Conservation (phyloP, 2,329 filamentous ascomycete genomes). For the Cladosporium sp. region DNA sequence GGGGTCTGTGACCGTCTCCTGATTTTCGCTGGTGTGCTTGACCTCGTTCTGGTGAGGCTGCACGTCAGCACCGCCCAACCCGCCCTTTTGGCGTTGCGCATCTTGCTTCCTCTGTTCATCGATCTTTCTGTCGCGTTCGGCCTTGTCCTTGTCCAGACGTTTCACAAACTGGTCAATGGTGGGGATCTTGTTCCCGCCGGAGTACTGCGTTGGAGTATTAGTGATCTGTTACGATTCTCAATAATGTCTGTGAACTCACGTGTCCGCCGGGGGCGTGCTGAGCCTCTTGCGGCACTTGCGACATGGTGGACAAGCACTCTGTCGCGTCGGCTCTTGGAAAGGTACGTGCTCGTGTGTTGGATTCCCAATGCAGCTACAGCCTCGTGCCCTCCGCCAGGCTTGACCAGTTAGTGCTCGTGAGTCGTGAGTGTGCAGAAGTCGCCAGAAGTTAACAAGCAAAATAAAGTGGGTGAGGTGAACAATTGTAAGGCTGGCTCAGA, state of each 20-base stretch:
- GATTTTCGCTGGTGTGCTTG: conserved; percentile 38
- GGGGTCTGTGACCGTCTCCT: conserved; percentile 71
- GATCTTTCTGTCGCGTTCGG: conserved; percentile 63
- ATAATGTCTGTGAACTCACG: not conserved
- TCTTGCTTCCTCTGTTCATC: conserved; percentile 46
- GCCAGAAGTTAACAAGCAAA: no score
- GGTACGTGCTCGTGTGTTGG: not conserved
- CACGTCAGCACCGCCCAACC: conserved; percentile 28
- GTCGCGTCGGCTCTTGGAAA: not conserved
- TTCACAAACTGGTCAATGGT: conserved; percentile 81
- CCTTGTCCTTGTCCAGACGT: conserved; percentile 72
- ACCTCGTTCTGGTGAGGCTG: conserved; percentile 44
- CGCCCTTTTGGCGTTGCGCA: conserved; percentile 21
- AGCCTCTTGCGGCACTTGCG: conserved; percentile 32
- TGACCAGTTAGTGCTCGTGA: no score
- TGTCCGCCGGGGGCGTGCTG: conserved; percentile 47
- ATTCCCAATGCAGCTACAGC: no score
- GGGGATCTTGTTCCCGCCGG: conserved; percentile 74
- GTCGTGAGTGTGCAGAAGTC: no score
- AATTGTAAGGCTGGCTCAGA: no score
- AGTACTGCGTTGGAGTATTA: conserved; percentile 52
- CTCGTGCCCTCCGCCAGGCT: no score
- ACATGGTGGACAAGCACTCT: conserved; percentile 30
- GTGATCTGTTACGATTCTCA: not conserved
- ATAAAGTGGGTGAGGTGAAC: no score